Conservation (phyloP, 177 flowering plant genomes). For the Telopea speciosissima region DNA sequence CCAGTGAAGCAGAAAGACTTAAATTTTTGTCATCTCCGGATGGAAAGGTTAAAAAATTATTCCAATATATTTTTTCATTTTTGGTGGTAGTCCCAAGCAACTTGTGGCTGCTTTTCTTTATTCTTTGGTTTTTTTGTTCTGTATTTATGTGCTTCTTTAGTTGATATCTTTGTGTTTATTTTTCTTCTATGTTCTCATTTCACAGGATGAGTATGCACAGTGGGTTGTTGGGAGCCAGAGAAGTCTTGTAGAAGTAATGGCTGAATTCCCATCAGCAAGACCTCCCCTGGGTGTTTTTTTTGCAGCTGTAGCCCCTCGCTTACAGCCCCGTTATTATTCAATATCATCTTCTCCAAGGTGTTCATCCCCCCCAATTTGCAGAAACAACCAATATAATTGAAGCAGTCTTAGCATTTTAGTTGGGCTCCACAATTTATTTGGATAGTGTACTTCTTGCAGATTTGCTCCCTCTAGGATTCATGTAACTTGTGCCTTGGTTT, state of each 20-base stretch:
- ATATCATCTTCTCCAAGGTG: constrained; percentile 21
- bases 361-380: background rate
- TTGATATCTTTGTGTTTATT: background rate
- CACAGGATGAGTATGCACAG: constrained; percentile 76
- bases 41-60: constrained; percentile 69
- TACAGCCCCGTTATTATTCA: constrained; percentile 70
- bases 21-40: constrained; percentile 64
- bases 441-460: constrained; percentile 22
- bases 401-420: background rate
- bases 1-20: constrained; percentile 64
- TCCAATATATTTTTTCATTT: constrained; percentile 5
- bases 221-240: constrained; percentile 84
- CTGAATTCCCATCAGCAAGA: constrained; percentile 72
- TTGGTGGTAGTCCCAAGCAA: background rate
- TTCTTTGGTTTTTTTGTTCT: background rate
- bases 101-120: background rate
- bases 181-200: constrained; percentile 13
- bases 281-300: constrained; percentile 61
- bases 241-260: constrained; percentile 79
- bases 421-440: background rate
- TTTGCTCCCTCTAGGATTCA: constrained; percentile 51
- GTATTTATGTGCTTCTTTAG: background rate
- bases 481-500: constrained; percentile 74
- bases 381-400: background rate
- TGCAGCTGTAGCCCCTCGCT: constrained; percentile 13